Conservation (phyloP, 176 grass and related monocot genomes). For the Bonia amplexicaulis region DNA sequence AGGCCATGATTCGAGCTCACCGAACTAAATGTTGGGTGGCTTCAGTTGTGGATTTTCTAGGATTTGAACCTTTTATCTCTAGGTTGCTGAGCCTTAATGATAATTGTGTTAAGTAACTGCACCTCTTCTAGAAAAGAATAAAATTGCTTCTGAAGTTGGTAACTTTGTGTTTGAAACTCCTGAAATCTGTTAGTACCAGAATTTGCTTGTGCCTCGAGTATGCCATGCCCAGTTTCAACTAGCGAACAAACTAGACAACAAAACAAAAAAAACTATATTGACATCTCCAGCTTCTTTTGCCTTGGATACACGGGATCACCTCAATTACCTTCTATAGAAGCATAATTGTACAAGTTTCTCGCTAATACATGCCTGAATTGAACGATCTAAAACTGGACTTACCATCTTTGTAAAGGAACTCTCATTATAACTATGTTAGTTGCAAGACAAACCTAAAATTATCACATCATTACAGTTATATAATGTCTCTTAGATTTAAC, state of each 20-base stretch:
- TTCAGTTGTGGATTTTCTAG: neutral
- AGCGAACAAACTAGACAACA: neutral
- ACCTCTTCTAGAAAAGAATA: neutral
- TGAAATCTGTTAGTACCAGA: neutral
- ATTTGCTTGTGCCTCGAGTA: neutral
- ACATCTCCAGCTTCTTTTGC: neutral
- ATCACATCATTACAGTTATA: neutral
- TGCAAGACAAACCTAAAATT: conserved; percentile 16
- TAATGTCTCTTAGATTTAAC: neutral
- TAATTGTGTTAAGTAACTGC: neutral
- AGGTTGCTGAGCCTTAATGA: neutral
- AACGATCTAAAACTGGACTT: neutral
- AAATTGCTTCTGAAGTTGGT: neutral
- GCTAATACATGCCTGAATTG: neutral
- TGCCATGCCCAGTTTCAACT: neutral
- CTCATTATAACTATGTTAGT: neutral
- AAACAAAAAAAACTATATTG: neutral
- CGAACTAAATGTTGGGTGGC: neutral
- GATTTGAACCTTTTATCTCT: neutral
- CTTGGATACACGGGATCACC: neutral
- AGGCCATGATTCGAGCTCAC: neutral
- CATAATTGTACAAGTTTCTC: neutral
- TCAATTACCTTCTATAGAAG: neutral
- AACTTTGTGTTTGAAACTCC: neutral
- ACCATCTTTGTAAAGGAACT: neutral